Evolutionary conservation across 805 yeast genomes (phyloP), one percentile per base, ranked within the genome.

Genomic region (Vanderwaltozyma tropicalis): DNA sequence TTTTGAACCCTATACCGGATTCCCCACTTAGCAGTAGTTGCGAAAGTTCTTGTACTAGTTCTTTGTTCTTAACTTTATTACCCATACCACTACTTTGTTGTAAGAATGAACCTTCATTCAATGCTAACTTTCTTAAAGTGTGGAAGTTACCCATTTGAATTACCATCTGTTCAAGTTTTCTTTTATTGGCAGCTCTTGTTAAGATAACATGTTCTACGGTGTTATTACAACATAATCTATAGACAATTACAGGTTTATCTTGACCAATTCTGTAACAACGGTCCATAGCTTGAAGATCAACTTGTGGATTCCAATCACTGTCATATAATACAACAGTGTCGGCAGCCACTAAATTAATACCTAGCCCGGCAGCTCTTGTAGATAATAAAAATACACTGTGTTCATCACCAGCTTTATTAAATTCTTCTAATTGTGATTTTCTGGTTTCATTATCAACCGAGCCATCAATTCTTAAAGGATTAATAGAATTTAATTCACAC

Each of bases 251-350:
- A 1, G 96, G 96, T 38, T 72, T 76, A 1, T 65, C 69, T 57
- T 89, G 98, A 0, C 97, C 97, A 38, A 92, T 85, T 52, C 98
- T 68, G 55, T 89, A 97, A 11, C 83, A 94, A 38, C 98, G 69
- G 50, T 88, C 97, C 76, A 89, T 89, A 0, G 97, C 97, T 57
- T 89, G 98, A 35, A 87, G 64, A 60, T 89, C 97, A 44, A 86
- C 94, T 53, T 89, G 96, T 0, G 97, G 98, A 52, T 89, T 89
- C 95, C 96, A 89, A 54, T 89, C 98, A 40, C 86, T 81, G 52
- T 89, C 98, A 53, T 85, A 87, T 10, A 89, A 50, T 3, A 89
- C 74, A 1, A 92, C 97, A 1, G 94, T 79, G 46, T 92, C 96
- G 0, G 97, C 95, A 0, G 80, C 76, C 0, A 80, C 74, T 39